Evolutionary conservation across 768 basidiomycete genomes (phyloP).

Genomic region (Cystofilobasidium bisporidii): DNA sequence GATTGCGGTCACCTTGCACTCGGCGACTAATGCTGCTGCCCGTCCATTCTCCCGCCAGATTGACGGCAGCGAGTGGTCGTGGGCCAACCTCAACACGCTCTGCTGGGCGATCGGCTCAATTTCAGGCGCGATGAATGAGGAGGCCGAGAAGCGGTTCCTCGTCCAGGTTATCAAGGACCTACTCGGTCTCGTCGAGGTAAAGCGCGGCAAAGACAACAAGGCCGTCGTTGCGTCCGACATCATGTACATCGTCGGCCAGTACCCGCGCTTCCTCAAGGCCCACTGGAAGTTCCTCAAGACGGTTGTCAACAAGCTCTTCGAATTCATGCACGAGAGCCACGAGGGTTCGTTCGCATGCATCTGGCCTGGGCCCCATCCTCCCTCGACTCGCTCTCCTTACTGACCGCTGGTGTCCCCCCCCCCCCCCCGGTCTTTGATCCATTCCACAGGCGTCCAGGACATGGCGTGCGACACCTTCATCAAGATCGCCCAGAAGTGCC

Average conservation of each 20-base stretch:
- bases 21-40: neutral
- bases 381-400: no score
- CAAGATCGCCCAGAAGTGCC: constrained; percentile 95
- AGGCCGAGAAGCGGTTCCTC: constrained; percentile 96
- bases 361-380: no score
- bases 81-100: constrained; percentile 96
- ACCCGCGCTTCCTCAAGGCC: constrained; percentile 96
- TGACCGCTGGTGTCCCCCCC: no score
- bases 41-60: constrained; percentile 39
- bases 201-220: constrained; percentile 99
- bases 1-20: neutral
- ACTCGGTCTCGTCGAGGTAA: constrained; percentile 93
- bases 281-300: constrained; percentile 99
- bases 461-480: constrained; percentile 99
- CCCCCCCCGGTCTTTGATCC: neutral
- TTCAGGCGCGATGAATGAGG: constrained; percentile 98
- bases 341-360: constrained; percentile 71
- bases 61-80: constrained; percentile 96
- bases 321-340: constrained; percentile 99
- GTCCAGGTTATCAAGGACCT: constrained; percentile 99
- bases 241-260: constrained; percentile 95
- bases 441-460: constrained; percentile 76
- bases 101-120: constrained; percentile 99
- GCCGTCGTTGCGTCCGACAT: constrained; percentile 73
- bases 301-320: constrained; percentile 97